phyloP scores from a whole-genome alignment of 345 rosid genomes.

The Aethionema arabicum region DNA sequence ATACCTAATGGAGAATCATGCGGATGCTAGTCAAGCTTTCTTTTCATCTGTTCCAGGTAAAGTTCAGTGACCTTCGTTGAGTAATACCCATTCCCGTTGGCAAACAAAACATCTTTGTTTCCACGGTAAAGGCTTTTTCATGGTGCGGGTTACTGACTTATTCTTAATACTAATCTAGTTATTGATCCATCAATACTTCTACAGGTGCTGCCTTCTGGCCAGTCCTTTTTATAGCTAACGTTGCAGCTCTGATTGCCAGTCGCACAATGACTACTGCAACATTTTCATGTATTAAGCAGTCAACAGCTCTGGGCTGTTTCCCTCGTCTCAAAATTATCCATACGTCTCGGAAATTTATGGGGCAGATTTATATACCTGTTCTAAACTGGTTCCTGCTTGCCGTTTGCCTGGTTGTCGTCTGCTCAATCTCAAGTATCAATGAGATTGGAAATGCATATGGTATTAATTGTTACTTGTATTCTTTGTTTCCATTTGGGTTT shows the following conservation, averaged over 20 bases:
- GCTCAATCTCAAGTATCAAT: conserved; percentile 72
- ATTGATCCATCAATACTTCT: conserved; percentile 27
- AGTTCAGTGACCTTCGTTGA: conserved; percentile 29
- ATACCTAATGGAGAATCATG: conserved; percentile 67
- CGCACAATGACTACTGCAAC: conserved; percentile 99
- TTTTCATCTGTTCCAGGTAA: conserved; percentile 92
- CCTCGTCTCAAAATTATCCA: conserved; percentile 98
- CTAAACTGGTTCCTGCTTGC: conserved; percentile 97
- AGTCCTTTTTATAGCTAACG: conserved; percentile 72
- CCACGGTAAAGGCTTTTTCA: conserved; percentile 15
- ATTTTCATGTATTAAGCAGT: conserved; percentile 97
- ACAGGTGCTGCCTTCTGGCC: conserved; percentile 90
- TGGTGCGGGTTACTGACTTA: conserved; percentile 8
- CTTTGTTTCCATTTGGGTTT: conserved; percentile 16
- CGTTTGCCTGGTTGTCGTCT: conserved; percentile 72
- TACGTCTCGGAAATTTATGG: conserved; percentile 98
- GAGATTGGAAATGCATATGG: conserved; percentile 99
- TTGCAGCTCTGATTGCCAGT: conserved; percentile 96
- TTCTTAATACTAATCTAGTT: conserved; percentile 3
- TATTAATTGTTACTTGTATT: conserved; percentile 34
- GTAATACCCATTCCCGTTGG: conserved; percentile 22
- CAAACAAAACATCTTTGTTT: conserved; percentile 12
- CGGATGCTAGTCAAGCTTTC: conserved; percentile 64
- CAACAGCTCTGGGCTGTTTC: conserved; percentile 94
- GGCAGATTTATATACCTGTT: conserved; percentile 99